These are phyloP conservation scores for Pichiaceae sp. DNA, from an alignment of 1,139 yeast genomes.

Conservation along the genomic window DNA sequence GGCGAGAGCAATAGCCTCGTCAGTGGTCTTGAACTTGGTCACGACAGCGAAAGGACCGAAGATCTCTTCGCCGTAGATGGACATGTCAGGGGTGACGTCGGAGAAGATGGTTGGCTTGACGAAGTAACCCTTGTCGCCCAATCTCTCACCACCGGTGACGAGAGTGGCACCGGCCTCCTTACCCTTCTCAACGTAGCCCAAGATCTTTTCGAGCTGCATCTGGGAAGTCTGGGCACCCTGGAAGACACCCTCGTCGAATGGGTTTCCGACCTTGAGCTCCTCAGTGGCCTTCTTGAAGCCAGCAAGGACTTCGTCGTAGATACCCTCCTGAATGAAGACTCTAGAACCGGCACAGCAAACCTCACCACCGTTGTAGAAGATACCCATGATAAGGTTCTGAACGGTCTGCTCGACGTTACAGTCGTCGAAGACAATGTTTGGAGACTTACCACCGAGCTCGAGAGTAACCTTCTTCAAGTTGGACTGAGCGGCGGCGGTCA, in stretches of 20 bases:
- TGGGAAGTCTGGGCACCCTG: conserved; percentile 86
- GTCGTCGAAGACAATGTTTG: conserved; percentile 70
- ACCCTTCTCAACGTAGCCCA: conserved; percentile 66
- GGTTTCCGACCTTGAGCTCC: conserved; percentile 58
- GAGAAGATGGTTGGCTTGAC: conserved; percentile 74
- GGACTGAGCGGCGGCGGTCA: conserved; percentile 63
- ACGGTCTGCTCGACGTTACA: conserved; percentile 61
- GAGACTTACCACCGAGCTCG: conserved; percentile 85
- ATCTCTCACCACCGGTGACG: conserved; percentile 70
- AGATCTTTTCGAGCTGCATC: conserved; percentile 66
- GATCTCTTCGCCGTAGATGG: conserved; percentile 73
- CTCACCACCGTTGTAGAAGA: conserved; percentile 80
- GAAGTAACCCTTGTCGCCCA: conserved; percentile 64
- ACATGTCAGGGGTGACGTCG: conserved; percentile 58
- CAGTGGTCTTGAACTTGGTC: conserved; percentile 62
- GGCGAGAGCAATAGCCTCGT: conserved; percentile 62
- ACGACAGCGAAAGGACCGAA: conserved; percentile 81
- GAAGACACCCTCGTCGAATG: conserved; percentile 61
- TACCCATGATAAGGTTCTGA: conserved; percentile 50
- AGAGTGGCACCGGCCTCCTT: conserved; percentile 68
- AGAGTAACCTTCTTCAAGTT: conserved; percentile 73
- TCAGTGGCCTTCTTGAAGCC: conserved; percentile 49
- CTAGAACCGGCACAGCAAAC: conserved; percentile 88
- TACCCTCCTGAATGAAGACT: conserved; percentile 64
- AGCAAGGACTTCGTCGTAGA: conserved; percentile 59